Conservation (phyloP, 208 protist species). For the Porcisia deanei region DNA sequence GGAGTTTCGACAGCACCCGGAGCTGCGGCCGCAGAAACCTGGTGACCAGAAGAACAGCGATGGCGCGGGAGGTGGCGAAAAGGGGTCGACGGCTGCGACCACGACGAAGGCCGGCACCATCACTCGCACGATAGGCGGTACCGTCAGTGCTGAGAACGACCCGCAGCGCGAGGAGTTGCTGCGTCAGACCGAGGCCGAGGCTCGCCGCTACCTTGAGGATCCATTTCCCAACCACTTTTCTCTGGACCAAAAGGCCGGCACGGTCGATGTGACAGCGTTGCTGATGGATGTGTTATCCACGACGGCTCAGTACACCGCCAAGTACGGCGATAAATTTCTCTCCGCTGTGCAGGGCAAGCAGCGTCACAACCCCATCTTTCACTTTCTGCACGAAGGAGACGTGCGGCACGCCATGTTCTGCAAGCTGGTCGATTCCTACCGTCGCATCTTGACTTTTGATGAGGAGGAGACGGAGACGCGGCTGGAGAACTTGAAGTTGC, state of each 20-base stretch:
- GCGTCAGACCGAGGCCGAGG: constrained; percentile 72
- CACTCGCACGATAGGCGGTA: constrained; percentile 69
- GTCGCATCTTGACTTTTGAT: constrained; percentile 59
- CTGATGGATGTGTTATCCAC: constrained; percentile 73
- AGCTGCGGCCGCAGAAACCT: constrained; percentile 53
- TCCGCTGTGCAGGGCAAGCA: constrained; percentile 56
- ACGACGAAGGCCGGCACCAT: constrained; percentile 40
- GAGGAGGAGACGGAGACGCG: constrained; percentile 78
- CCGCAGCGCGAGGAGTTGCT: constrained; percentile 69
- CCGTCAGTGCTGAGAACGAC: constrained; percentile 40
- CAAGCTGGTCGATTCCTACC: constrained; percentile 82
- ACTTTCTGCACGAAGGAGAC: constrained; percentile 77
- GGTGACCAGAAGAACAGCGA: constrained; percentile 17
- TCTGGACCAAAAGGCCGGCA: constrained; percentile 63
- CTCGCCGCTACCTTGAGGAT: constrained; percentile 73
- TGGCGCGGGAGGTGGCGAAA: constrained; percentile 20
- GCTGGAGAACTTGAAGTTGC: constrained; percentile 53
- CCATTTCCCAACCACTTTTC: constrained; percentile 78
- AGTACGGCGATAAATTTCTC: constrained; percentile 84
- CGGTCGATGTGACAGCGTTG: constrained; percentile 66
- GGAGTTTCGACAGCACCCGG: constrained; percentile 77
- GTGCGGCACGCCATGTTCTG: constrained; percentile 72
- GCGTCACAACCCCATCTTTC: constrained; percentile 67
- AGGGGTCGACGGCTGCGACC: constrained; percentile 15
- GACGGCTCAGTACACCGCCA: constrained; percentile 87